These are phyloP conservation scores for Asterella californica DNA, from an alignment of 225 moss, liverwort and hornwort genomes.

Conservation along the genomic window DNA sequence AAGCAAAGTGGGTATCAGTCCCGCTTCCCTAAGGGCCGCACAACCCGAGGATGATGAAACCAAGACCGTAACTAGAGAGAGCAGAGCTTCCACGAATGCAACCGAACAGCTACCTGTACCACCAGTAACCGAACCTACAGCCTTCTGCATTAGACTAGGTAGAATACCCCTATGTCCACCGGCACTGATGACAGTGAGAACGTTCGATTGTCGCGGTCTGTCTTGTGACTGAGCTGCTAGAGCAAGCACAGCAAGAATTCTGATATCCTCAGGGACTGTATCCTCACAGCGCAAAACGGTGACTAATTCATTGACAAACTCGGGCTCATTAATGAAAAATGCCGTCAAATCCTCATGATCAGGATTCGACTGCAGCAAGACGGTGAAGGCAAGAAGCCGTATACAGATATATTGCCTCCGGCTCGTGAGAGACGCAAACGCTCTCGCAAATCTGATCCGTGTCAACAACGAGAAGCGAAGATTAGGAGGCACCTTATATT, in stretches of 20 bases:
- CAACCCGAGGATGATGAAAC: conserved; percentile 95
- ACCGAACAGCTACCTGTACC: conserved; percentile 64
- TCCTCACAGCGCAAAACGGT: conserved; percentile 84
- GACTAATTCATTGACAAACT: conserved; percentile 92
- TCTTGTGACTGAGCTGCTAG: conserved; percentile 94
- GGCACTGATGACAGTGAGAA: conserved; percentile 93
- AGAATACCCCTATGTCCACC: conserved; percentile 96
- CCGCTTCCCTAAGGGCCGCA: conserved; percentile 88
- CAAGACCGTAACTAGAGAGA: conserved; percentile 83
- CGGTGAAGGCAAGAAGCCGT: conserved; percentile 89
- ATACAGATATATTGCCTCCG: conserved; percentile 83
- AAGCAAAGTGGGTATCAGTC: conserved; percentile 84
- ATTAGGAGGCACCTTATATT: conserved; percentile 64
- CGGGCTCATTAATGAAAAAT: conserved; percentile 93
- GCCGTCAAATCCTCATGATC: conserved; percentile 92
- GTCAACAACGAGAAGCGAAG: conserved; percentile 88
- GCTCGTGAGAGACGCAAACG: conserved; percentile 57
- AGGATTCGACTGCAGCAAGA: conserved; percentile 91
- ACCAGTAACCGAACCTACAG: conserved; percentile 64
- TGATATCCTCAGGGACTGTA: conserved; percentile 80
- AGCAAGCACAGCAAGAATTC: conserved; percentile 83
- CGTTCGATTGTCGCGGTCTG: conserved; percentile 88
- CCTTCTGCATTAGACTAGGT: conserved; percentile 95
- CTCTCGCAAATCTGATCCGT: conserved; percentile 88
- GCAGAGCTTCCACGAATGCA: conserved; percentile 78